Percentiles rank a stretch among this genome's conserved stretches.
Evolutionary conservation across 768 basidiomycete species (phyloP).

Genomic region (Daedaleopsis sinensis): DNA sequence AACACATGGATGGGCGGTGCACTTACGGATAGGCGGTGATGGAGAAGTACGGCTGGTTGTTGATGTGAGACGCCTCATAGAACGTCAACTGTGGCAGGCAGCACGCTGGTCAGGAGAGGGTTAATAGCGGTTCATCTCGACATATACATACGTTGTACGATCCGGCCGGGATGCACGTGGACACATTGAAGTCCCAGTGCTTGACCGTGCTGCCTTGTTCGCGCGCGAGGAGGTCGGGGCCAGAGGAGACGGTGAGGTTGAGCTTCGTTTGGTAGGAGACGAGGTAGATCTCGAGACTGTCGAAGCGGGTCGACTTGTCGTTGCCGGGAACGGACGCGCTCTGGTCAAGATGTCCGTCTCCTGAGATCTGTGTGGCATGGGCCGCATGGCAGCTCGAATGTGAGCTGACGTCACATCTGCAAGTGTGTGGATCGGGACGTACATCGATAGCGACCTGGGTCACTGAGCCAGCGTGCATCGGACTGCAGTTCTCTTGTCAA

Average conservation of each 20-base stretch:
- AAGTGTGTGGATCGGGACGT: not conserved
- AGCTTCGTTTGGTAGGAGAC: conserved; percentile 42
- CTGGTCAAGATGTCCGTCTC: conserved; percentile 45
- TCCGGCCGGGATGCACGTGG: conserved; percentile 44
- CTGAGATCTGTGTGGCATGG: conserved; percentile 39
- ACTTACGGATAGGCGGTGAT: conserved; percentile 47
- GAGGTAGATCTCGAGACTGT: conserved; percentile 48
- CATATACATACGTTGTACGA: conserved; percentile 43
- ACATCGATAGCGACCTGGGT: conserved; percentile 42
- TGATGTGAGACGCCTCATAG: conserved; percentile 47
- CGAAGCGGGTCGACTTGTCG: conserved; percentile 38
- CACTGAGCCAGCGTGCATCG: conserved; percentile 32
- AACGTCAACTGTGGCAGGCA: conserved; percentile 43
- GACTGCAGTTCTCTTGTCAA: conserved; percentile 19
- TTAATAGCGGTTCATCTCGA: not conserved
- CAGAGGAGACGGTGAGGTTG: conserved; percentile 49
- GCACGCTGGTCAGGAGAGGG: not conserved
- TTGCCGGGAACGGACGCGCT: conserved; percentile 39
- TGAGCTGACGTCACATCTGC: not conserved
- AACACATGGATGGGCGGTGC: not conserved
- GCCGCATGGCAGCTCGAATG: too few relatives aligned
- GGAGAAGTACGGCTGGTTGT: conserved; percentile 39
- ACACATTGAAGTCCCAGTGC: conserved; percentile 41
- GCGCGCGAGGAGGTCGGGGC: conserved; percentile 40
- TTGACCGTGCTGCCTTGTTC: conserved; percentile 49